Conservation (phyloP, 2,329 filamentous ascomycete genomes). For the Fusarium sp. region DNA sequence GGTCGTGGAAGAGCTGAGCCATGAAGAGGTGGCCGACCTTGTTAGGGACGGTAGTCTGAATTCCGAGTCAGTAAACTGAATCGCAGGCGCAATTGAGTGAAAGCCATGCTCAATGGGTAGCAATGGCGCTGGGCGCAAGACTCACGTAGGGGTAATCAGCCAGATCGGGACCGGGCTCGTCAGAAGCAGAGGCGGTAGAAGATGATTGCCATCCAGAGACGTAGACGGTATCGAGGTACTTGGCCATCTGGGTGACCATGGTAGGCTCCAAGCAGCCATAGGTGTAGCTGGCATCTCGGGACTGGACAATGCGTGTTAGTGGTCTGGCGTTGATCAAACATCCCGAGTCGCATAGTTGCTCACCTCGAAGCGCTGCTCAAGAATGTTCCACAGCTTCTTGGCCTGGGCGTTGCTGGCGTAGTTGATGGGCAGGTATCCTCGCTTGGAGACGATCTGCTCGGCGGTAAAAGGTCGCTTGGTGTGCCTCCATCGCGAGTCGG, state of each 20-base stretch:
- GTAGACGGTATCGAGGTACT: constrained; percentile 98
- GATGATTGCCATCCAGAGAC: constrained; percentile 99
- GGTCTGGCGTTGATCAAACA: background rate
- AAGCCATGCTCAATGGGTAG: background rate
- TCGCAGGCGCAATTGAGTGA: background rate
- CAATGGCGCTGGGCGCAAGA: constrained; percentile 22
- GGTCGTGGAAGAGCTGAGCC: constrained; percentile 99
- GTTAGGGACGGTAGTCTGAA: constrained; percentile 94
- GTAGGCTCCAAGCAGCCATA: constrained; percentile 98
- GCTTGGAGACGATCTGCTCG: constrained; percentile 96
- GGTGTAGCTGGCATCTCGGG: constrained; percentile 88
- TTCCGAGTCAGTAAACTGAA: constrained; percentile 54
- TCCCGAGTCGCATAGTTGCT: constrained; percentile 35
- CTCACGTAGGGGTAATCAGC: constrained; percentile 94
- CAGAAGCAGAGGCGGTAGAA: constrained; percentile 92
- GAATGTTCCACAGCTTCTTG: constrained; percentile 94
- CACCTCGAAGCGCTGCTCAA: constrained; percentile 89
- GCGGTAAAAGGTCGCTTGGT: constrained; percentile 95
- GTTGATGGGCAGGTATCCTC: constrained; percentile 89
- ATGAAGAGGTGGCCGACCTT: constrained; percentile 98
- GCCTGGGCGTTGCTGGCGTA: constrained; percentile 90
- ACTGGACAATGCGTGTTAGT: constrained; percentile 60
- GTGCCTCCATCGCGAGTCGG: constrained; percentile 88
- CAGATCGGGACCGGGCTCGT: constrained; percentile 97
- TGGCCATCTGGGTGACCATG: constrained; percentile 99